Evolutionary conservation across 192 early-diverging fungal species (phyloP), one percentile per base, ranked within the genome.

Genomic region (Rhizoclosmatium globosum): DNA sequence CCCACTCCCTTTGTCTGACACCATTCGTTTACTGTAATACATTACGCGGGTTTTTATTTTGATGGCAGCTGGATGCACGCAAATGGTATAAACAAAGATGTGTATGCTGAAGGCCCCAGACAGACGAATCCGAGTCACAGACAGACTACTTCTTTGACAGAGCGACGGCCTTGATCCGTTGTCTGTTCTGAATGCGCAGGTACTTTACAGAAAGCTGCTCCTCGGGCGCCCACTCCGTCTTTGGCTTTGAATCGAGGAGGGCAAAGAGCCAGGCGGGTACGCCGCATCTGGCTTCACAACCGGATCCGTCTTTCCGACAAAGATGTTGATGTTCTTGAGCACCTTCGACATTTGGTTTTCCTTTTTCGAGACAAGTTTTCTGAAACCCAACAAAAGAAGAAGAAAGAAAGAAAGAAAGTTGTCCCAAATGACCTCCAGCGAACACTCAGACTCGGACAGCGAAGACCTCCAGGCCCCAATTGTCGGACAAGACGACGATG

Each of bases 241-340:
- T 48, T 59, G 77, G 58, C 50, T 53, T 67, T n/a, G 86, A 81
- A 56, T 96, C 92, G 44, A 93, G 82, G 50, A 96, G 82, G 7
- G 91, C 89, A 95, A 96, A 98, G n/a, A 98, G 89, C 97, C 97
- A 97, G 0, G 88, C 90, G 96, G 97, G 72, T 98, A 98, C 76
- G 92, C 93, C 0, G 89, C 85, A 76, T 98, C 97, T 17, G 90
- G 90, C 44, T 92, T 85, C 2, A 96, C 94, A 21, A 97, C 85
- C 4, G 95, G 95, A 68, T 99, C 95, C 65, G 90, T 88, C 53
- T 91, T 92, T 66, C 93, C 92, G 82, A 93, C 94, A 71, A 94
- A 85, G 70, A 93, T 94, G 78, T 95, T 95, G 50, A 99, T 81
- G 0, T 94, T 94, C 84, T 95, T 95, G 71, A 99, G 78, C 4